Evolutionary conservation across 306 rosid genomes (phyloP).

Genomic region (Castanea crenata): DNA sequence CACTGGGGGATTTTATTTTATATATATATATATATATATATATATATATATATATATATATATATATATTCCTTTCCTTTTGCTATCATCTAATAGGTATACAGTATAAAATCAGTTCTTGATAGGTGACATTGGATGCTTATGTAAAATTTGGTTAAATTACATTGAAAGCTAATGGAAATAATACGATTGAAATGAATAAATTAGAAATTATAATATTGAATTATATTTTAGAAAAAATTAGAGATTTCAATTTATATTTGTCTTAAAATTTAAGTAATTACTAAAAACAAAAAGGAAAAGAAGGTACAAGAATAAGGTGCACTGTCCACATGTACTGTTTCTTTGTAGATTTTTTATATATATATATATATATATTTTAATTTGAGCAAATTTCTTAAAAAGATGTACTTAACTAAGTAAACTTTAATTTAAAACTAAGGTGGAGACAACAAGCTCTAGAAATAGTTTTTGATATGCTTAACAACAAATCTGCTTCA

Average conservation of each 20-base stretch:
- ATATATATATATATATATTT: not conserved
- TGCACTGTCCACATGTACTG: not conserved
- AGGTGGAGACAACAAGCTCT: too few species aligned
- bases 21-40: too few species aligned
- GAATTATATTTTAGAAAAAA: too few species aligned
- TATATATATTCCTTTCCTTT: too few species aligned
- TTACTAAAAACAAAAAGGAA: not conserved
- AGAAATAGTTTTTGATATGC: too few species aligned
- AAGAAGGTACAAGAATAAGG: not conserved
- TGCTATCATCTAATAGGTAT: not conserved
- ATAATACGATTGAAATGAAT: too few species aligned
- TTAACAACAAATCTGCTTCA: too few species aligned
- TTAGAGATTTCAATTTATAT: not conserved
- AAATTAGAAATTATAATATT: too few species aligned
- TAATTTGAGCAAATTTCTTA: not conserved
- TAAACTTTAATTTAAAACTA: too few species aligned
- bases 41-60: too few species aligned
- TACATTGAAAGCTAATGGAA: too few species aligned
- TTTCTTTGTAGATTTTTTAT: not conserved
- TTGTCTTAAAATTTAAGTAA: not conserved
- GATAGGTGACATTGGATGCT: not conserved
- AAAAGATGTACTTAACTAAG: too few species aligned
- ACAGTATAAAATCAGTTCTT: conserved; percentile 4
- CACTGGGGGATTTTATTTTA: not conserved
- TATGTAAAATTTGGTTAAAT: not conserved